Evolutionary conservation across 257 asterid species (phyloP).

Genomic region (Scutellaria baicalensis): DNA sequence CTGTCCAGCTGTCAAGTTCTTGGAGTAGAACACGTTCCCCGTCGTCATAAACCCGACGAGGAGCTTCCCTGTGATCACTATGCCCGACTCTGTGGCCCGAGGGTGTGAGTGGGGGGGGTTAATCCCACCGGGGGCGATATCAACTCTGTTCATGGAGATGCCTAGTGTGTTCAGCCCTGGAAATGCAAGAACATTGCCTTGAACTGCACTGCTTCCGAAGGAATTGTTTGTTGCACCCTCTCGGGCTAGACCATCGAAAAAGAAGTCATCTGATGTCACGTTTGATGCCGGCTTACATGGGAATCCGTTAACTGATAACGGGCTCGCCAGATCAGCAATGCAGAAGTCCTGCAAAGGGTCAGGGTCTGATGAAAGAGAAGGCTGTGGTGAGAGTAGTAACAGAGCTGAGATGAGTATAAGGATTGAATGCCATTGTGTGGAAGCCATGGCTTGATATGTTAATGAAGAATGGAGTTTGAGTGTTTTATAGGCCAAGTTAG

Average conservation of each 20-base stretch:
- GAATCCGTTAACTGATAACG: slow-evolving; percentile 30
- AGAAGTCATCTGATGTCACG: slow-evolving; percentile 47
- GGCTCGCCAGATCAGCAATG: slow-evolving; percentile 24
- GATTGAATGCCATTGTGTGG: background rate
- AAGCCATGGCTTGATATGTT: slow-evolving; percentile 5
- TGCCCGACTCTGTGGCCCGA: slow-evolving; percentile 43
- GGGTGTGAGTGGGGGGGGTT: slow-evolving; percentile 64
- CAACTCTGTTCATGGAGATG: slow-evolving; percentile 51
- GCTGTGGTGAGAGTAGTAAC: slow-evolving; percentile 20
- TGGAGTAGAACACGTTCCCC: slow-evolving; percentile 24
- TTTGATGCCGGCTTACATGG: slow-evolving; percentile 45
- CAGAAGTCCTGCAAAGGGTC: slow-evolving; percentile 59
- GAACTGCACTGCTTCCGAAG: slow-evolving; percentile 9
- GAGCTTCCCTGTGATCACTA: slow-evolving; percentile 38
- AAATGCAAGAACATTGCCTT: slow-evolving; percentile 36
- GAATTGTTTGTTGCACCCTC: slow-evolving; percentile 28
- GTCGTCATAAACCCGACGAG: slow-evolving; percentile 48
- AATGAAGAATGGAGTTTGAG: slow-evolving; percentile 6
- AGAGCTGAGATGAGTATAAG: background rate
- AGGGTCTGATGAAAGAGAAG: slow-evolving; percentile 41
- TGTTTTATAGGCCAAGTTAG: slow-evolving; percentile 13
- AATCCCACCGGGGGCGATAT: slow-evolving; percentile 34
- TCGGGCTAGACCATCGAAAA: slow-evolving; percentile 37
- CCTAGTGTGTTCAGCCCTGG: slow-evolving; percentile 62
- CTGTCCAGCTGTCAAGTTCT: slow-evolving; percentile 31